A percentile compares a stretch with the other conserved stretches of the same genome.
phyloP scores from a whole-genome alignment of 352 stramenopile species.

The Pythium rishiriense region DNA sequence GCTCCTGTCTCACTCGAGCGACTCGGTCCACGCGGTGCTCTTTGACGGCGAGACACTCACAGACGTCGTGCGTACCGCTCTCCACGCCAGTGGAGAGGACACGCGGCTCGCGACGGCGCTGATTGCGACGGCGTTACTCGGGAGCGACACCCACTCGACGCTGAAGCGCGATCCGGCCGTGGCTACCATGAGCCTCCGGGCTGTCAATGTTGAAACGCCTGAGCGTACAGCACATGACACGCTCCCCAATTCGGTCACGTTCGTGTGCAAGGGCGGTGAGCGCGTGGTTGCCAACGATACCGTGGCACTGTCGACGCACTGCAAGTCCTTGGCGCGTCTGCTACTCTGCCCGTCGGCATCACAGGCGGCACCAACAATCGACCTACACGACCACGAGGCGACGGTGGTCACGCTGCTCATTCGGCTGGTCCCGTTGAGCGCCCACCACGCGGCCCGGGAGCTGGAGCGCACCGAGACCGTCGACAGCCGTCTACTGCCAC shows the following conservation, averaged over 20 bases:
- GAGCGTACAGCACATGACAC: neutral
- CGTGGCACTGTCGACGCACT: neutral
- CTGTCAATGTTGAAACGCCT: neutral
- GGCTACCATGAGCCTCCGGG: constrained; percentile 6
- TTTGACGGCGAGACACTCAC: constrained; percentile 10
- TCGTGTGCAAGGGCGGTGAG: constrained; percentile 1
- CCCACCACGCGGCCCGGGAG: constrained; percentile 18
- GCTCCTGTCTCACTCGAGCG: constrained; percentile 35
- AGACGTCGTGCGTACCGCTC: constrained; percentile 25
- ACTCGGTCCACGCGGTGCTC: constrained; percentile 21
- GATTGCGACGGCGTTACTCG: constrained; percentile 28
- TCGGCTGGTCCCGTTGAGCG: constrained; percentile 8
- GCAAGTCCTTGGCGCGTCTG: constrained; percentile 5
- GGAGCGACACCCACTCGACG: constrained; percentile 38
- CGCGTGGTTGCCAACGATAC: neutral
- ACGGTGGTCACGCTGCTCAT: neutral
- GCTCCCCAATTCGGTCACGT: too few relatives aligned
- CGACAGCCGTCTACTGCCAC: neutral
- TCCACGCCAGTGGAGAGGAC: constrained; percentile 22
- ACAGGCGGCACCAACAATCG: neutral
- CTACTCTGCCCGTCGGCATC: neutral
- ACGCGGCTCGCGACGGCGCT: constrained; percentile 27
- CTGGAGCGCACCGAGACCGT: constrained; percentile 4
- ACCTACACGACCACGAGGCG: neutral
- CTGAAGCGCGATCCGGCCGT: constrained; percentile 33